Base-by-base conservation (phyloP, 495 filamentous ascomycete species). In the Annulohypoxylon bovei region DNA sequence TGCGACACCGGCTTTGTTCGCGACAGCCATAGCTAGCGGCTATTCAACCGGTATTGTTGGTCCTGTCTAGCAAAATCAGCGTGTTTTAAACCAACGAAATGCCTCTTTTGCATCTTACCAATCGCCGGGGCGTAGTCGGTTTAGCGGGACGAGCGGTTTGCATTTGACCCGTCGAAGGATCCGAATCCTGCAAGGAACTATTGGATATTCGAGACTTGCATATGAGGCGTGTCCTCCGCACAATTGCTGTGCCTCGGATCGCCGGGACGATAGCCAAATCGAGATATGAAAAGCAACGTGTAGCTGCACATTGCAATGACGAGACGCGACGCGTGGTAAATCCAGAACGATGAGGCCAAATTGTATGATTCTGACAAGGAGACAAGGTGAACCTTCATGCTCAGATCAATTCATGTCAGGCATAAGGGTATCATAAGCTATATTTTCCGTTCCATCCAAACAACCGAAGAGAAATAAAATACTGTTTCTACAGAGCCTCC, bases 351-450 rank as follows among this genome's bases (percentile, higher is more conserved):
- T 20, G 2, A 42, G 39, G 12, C 20, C 8, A 47, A 47, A 12
- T 12, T 2, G 8, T 3, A 12, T 7, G 16, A 11, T 12, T 47
- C 20, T 32, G 30, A 3, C 3, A 8, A 4, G 7, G 20, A 8
- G 20, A 12, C 2, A 50, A 11, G 12, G 25, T 11, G 23, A 30
- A 16, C 47, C 23, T 30, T 33, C n/a, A 6, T 46, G 32, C 42
- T 50, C 14, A 49, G 7, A 46, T 54, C 14, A 49, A 55, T 39
- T 59, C 25, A 28, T 53, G 18, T 44, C 30, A 6, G 49, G 5
- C 18, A 62, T 56, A 20, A 56, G 65, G 67, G 67, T 70, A 70
- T 70, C 67, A 65, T 40, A 12, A 69, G 18, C 53, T 70, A 30
- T 32, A 30, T 65, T 65, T 49, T 68, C 39, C 25, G 27, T 25